These are phyloP conservation scores for Dactylis glomerata DNA, from an alignment of 176 grass and related monocot genomes.

Conservation along the genomic window DNA sequence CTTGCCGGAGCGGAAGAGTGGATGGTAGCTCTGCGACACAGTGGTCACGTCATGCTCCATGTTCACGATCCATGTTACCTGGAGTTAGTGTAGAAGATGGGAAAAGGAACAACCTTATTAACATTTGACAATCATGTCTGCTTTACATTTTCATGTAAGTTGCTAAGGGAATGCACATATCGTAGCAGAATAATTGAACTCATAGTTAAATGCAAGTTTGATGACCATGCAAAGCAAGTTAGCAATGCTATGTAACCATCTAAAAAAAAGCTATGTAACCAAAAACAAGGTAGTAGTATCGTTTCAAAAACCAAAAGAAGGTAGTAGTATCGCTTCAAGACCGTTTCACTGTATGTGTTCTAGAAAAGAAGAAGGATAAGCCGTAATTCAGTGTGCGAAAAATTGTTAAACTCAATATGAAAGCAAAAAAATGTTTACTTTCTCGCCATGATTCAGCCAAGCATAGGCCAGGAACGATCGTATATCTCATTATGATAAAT, in stretches of 20 bases:
- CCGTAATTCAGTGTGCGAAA: not conserved
- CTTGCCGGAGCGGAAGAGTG: slow-evolving; percentile 31
- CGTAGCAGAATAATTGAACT: not conserved
- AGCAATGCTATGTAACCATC: not conserved
- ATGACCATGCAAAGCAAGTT: not conserved
- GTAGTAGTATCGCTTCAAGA: not conserved
- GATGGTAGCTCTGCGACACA: not conserved
- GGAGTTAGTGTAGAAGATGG: not conserved
- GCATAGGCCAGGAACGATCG: not conserved
- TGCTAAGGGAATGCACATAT: not conserved
- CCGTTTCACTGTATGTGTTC: too few relatives aligned
- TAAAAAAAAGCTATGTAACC: not conserved
- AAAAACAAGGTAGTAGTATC: not conserved
- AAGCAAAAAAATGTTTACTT: not conserved
- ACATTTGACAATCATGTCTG: not conserved
- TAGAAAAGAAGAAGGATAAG: not conserved
- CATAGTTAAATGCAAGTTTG: not conserved
- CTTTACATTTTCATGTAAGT: not conserved
- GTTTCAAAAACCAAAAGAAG: too few relatives aligned
- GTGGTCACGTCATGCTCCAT: slow-evolving; percentile 15
- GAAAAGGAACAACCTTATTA: not conserved
- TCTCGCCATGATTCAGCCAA: not conserved
- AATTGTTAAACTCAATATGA: not conserved
- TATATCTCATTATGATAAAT: not conserved
- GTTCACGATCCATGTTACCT: slow-evolving; percentile 55